phyloP scores from a whole-genome alignment of 371 early-diverging fungal species.

The Mortierella sp. region DNA sequence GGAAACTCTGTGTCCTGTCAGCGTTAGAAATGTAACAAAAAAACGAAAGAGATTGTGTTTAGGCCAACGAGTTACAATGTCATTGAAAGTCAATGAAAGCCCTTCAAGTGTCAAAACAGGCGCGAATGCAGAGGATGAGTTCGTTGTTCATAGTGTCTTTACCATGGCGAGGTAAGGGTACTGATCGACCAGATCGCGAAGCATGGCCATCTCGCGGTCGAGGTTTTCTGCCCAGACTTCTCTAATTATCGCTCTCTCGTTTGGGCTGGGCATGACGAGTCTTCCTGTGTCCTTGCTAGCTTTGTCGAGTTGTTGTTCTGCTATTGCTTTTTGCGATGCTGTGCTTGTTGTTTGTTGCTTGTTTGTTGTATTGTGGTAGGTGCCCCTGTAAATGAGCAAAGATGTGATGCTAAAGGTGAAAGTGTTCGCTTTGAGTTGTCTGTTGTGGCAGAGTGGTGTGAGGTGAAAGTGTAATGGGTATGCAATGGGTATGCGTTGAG shows the following conservation, averaged over 20 bases:
- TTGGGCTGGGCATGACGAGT: constrained; percentile 53
- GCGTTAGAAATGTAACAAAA: too few species aligned
- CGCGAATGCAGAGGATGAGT: too few species aligned
- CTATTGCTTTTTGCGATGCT: background rate
- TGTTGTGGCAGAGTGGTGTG: too few species aligned
- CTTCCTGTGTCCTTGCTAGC: too few species aligned
- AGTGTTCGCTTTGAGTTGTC: too few species aligned
- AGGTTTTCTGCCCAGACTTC: constrained; percentile 99
- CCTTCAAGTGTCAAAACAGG: too few species aligned
- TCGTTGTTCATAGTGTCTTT: constrained; percentile 2
- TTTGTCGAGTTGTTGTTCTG: background rate
- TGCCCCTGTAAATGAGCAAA: too few species aligned
- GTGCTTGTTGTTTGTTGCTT: background rate
- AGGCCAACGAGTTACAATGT: too few species aligned
- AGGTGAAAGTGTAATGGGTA: too few species aligned
- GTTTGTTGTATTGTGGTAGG: background rate
- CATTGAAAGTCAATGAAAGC: background rate
- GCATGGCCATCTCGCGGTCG: constrained; percentile 93
- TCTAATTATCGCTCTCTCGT: constrained; percentile 74
- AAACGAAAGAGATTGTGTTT: too few species aligned
- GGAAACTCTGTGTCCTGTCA: constrained; percentile 99
- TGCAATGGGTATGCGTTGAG: too few species aligned
- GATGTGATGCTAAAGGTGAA: too few species aligned
- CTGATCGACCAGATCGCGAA: constrained; percentile 93
- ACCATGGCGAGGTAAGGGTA: constrained; percentile 99